Percentiles rank a stretch among this genome's conserved stretches.
Evolutionary conservation across 495 filamentous ascomycete genomes (phyloP).

Genomic region (Aspergillus taichungensis): DNA sequence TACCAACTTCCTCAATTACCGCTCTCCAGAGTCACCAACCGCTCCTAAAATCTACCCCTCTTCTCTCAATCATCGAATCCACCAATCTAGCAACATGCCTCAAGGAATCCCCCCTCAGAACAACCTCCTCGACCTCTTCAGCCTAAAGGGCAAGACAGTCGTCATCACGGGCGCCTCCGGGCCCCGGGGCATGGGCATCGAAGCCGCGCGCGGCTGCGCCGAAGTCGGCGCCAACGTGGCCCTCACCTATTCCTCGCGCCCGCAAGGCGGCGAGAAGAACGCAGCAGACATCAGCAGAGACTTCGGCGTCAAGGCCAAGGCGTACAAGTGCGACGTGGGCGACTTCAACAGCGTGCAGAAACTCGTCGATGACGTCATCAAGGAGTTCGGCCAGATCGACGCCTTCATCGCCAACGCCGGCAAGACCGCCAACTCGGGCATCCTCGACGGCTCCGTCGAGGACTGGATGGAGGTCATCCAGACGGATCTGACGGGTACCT

Average conservation of each 20-base stretch:
- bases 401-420: constrained; percentile 64
- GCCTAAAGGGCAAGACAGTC: constrained; percentile 66
- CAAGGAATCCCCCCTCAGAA: constrained; percentile 49
- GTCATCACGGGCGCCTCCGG: constrained; percentile 64
- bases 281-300: constrained; percentile 47
- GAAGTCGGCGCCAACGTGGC: constrained; percentile 65
- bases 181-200: constrained; percentile 61
- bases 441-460: constrained; percentile 54
- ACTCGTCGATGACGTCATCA: constrained; percentile 45
- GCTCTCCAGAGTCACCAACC: not conserved
- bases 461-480: constrained; percentile 62
- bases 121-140: constrained; percentile 54
- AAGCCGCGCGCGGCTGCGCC: constrained; percentile 62
- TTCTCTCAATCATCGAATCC: not conserved
- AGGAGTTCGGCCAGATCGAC: constrained; percentile 57
- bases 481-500: constrained; percentile 54
- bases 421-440: constrained; percentile 50
- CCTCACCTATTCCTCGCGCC: constrained; percentile 56
- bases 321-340: constrained; percentile 52
- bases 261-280: constrained; percentile 54
- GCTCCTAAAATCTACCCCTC: not conserved
- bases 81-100: constrained; percentile 29
- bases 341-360: constrained; percentile 42
- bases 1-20: constrained; percentile 2
- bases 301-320: constrained; percentile 59